Base-by-base conservation (phyloP, 805 yeast species). In the Starmerella sirachaensis region DNA sequence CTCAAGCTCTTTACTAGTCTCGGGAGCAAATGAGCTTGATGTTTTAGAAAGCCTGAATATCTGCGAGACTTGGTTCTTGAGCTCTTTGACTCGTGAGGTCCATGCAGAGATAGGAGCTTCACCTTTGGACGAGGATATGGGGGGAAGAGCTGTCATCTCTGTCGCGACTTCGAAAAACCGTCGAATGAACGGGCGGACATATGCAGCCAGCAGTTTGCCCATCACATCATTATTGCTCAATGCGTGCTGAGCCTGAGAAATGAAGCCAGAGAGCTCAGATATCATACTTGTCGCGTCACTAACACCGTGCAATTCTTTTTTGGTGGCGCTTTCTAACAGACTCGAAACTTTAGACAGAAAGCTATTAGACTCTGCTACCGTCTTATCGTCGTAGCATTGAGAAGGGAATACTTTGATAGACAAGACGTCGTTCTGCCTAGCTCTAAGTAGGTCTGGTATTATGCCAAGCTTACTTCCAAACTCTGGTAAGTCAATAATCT, bases 331-430 rank as follows among this genome's bases (percentile, higher is more conserved):
- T n/a, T n/a, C n/a, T n/a, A n/a, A n/a, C n/a, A n/a, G n/a, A n/a
- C n/a, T n/a, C n/a, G n/a, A n/a, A n/a, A n/a, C n/a, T n/a, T n/a
- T n/a, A n/a, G n/a, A n/a, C n/a, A n/a, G n/a, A n/a, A n/a, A n/a
- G n/a, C n/a, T n/a, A n/a, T n/a, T n/a, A n/a, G n/a, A n/a, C n/a
- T n/a, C n/a, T n/a, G n/a, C n/a, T n/a, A n/a, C n/a, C n/a, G n/a
- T n/a, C n/a, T n/a, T n/a, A n/a, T n/a, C n/a, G n/a, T 8, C 29
- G 20, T 48, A 48, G 31, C 50, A 43, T 11, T 24, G 35, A 1
- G 37, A 26, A 3, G 52, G 52, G 35, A 30, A 47, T 10, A 37
- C 35, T 6, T 29, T 40, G 12, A 24, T 23, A 3, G 30, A 6
- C 3, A 14, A 32, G 32, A 31, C 31, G n/a, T n/a, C n/a, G n/a